These are phyloP conservation scores for Cyclotella atomus DNA, from an alignment of 108 stramenopile genomes.

Conservation along the genomic window DNA sequence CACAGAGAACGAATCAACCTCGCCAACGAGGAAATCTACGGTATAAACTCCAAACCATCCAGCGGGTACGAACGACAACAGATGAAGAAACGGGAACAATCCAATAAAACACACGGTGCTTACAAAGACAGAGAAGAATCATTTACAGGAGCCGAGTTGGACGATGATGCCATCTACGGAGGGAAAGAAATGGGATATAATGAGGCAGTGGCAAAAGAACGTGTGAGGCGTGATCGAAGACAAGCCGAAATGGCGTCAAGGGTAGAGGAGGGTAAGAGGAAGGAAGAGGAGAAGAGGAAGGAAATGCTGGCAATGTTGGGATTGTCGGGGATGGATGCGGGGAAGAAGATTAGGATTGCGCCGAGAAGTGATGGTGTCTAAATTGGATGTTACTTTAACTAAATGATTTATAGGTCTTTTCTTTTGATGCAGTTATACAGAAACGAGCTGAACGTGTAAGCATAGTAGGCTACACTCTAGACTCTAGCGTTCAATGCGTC, in stretches of 20 bases:
- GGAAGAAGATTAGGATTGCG: constrained; percentile 70
- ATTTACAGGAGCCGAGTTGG: constrained; percentile 52
- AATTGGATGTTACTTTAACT: too few species aligned
- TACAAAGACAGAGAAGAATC: constrained; percentile 52
- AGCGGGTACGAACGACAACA: constrained; percentile 61
- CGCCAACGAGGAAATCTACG: constrained; percentile 59
- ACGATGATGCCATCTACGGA: constrained; percentile 68
- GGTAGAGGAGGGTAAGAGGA: constrained; percentile 56
- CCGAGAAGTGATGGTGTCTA: constrained; percentile 48
- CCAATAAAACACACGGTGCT: constrained; percentile 62
- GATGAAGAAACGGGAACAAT: constrained; percentile 59
- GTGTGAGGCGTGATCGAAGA: constrained; percentile 30
- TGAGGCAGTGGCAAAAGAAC: constrained; percentile 57
- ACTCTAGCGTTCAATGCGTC: too few species aligned
- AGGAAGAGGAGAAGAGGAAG: constrained; percentile 66
- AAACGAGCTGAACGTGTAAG: too few species aligned
- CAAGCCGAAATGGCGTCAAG: constrained; percentile 47
- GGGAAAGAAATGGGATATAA: constrained; percentile 40
- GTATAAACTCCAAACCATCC: constrained; percentile 27
- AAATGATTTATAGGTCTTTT: too few species aligned
- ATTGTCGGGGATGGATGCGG: constrained; percentile 60
- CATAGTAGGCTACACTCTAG: too few species aligned
- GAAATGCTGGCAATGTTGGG: constrained; percentile 76
- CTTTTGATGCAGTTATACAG: too few species aligned
- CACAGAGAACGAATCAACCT: constrained; percentile 49